Evolutionary conservation across 2,329 filamentous ascomycete species (phyloP), one percentile per base, ranked within the genome.

Genomic region (Penicillium palitans): DNA sequence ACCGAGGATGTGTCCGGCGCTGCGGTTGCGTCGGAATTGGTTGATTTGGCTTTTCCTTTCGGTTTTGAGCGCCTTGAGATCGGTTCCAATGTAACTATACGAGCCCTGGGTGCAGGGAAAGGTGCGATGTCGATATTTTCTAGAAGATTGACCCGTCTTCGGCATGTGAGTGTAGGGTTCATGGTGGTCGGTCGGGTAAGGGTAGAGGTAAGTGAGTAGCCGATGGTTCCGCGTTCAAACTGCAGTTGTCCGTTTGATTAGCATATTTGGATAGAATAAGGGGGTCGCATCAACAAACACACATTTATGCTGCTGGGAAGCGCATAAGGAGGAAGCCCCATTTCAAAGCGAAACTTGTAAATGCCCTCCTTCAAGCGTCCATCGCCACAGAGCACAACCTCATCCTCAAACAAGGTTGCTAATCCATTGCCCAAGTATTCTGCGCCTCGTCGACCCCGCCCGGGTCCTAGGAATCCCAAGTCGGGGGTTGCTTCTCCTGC

Each of bases 191-290:
- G 93, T 57, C 92, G 87, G 21, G 93, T 98, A 57, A 98, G 76
- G 9, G 92, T 97, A 33, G 93, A 89, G 6, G 91, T 93, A 67
- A 98, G 84, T 79, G 93, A 87, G 77, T 98, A 99, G 21, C 90
- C 89, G 68, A 99, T 91, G 2, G 91, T 93, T 37, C 95, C 95
- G 71, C 93, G 87, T 77, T 98, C 95, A 74, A 99, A 99, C 92
- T 98, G 61, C 45, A 57, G 29, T 8, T 31, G 35, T 24, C 47
- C 47, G 21, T 39, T 27, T 33, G 13, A 33, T 64, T 48, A 61
- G 57, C 25, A n/a, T 58, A n/a, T 15, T 46, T 19, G n/a, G 9
- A 40, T 12, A 6, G 13, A 53, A 21, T 57, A 39, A 41, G 44
- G 48, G 41, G 40, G 33, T 42, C n/a, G 58, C 47, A 31, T 57